Base-by-base conservation (phyloP, 257 asterid species). In the Perilla frutescens region DNA sequence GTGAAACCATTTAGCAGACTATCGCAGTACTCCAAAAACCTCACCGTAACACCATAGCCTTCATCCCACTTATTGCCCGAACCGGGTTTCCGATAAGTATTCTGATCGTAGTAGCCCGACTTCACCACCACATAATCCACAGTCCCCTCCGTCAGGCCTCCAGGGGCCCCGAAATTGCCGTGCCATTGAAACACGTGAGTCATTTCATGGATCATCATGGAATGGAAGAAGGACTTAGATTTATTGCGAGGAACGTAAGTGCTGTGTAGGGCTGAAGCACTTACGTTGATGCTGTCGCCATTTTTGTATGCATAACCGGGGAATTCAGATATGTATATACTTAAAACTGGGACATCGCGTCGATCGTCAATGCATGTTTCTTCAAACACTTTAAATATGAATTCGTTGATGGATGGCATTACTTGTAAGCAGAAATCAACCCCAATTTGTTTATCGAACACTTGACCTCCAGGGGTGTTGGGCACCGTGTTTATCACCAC, bases 61-160 rank as follows among this genome's bases (percentile, higher is more conserved):
- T 83, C 79, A 32, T 82, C 81, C 86, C 87, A 85, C 51, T 65
- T 71, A 26, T 73, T 49, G 6, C 89, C 89, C 5, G 71, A 71
- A 1, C 89, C 85, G 0, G 84, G 72, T 56, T 71, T 66, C 65
- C 62, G 79, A 77, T 83, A 81, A 1, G 82, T 80, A 7, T 49
- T 77, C 5, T 8, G 4, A 2, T 34, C 2, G 4, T 54, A 70
- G 0, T 7, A 32, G 1, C 84, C 83, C 1, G 82, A 81, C 64
- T 77, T 83, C 10, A 85, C 76, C 82, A 83, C 77, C 72, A 86
- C 85, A n/a, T 62, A 86, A 29, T 86, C 90, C 3, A 86, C 88
- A 2, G 84, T 74, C 29, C 89, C 89, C 76, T 78, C 84, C 1
- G 80, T 77, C 11, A 86, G 43, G 0, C 86, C 85, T 0, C 80